Evolutionary conservation across 768 basidiomycete genomes (phyloP), one percentile per base, ranked within the genome.

Genomic region (Sistotremastrum suecicum): DNA sequence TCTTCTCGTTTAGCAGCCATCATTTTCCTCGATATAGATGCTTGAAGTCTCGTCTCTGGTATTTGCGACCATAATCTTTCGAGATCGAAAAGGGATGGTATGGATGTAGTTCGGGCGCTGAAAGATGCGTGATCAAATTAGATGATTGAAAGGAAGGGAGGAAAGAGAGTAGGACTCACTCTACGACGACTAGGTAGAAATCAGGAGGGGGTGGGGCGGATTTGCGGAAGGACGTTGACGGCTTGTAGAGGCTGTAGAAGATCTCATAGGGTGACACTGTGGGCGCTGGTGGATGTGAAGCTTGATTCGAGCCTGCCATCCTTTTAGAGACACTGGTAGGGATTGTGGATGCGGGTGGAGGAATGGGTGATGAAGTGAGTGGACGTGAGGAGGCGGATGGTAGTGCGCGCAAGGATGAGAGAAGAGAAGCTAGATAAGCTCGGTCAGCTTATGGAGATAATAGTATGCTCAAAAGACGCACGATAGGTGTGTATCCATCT

Each of bases 231-330:
- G 83, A 70, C 0, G 88, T 87, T 5, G 77, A 78, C 2, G 94
- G 94, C 56, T 94, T 95, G 66, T 92, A 94, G 3, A 89, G 67
- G 55, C 95, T 83, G 61, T 71, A 98, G 64, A 95, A 97, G 3
- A 88, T 71, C 43, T 74, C 67, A 59, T 92, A 97, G 0, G 83
- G 82, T 1, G 80, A 74, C 2, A 20, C 20, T 20, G 20, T 20
- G 20, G 20, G 20, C 2, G 20, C 20, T 11, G 12, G 3, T 31
- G 12, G 20, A 20, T 1, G 20, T 20, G 20, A 20, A 20, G 20
- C 1, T 20, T 2, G 29, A 45, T 30, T 40, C 10, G 10, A 37
- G 37, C 10, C 3, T 5, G 45, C 5, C 10, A 4, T 34, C 42
- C 1, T 20, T 20, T 20, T 20, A 20, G 47, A 5, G 38, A 49